phyloP scores from a whole-genome alignment of 2,329 filamentous ascomycete genomes.

The Cladorrhinum sp. region DNA sequence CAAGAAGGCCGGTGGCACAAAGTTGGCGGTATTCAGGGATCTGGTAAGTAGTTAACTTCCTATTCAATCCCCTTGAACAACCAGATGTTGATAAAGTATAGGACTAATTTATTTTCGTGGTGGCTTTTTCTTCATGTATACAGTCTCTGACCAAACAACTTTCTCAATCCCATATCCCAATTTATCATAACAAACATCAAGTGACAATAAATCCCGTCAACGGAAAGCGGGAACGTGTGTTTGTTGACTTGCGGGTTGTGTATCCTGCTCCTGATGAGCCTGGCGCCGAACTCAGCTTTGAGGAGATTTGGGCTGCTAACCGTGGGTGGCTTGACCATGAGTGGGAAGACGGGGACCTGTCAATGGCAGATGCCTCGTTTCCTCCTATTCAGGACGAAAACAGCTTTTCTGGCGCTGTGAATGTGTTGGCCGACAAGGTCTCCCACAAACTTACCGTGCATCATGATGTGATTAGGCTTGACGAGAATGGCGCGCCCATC shows the following conservation, averaged over 20 bases:
- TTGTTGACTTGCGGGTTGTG: conserved; percentile 79
- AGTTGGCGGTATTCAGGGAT: conserved; percentile 94
- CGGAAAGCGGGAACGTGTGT: conserved; percentile 80
- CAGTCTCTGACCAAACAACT: conserved; percentile 60
- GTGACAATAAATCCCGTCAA: conserved; percentile 78
- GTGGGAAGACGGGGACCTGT: conserved; percentile 47
- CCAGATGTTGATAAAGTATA: conserved; percentile 80
- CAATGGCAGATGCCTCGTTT: conserved; percentile 19
- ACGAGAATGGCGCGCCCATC: conserved; percentile 56
- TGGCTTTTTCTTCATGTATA: conserved; percentile 38
- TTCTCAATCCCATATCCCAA: conserved; percentile 60
- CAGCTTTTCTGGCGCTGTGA: conserved; percentile 26
- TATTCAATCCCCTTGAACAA: conserved; percentile 35
- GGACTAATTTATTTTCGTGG: conserved; percentile 74
- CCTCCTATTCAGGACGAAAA: conserved; percentile 27
- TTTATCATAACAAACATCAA: conserved; percentile 70
- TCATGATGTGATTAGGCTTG: conserved; percentile 46
- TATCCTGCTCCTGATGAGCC: conserved; percentile 75
- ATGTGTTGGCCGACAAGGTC: conserved; percentile 29
- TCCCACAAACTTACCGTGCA: conserved; percentile 43
- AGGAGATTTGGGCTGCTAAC: conserved; percentile 79
- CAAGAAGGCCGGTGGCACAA: conserved; percentile 70
- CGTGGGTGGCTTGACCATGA: conserved; percentile 64
- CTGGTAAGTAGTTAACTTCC: conserved; percentile 65
- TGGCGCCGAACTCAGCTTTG: conserved; percentile 79